Conservation (phyloP, 148 eudicot species). For the Chenopodium formosanum region DNA sequence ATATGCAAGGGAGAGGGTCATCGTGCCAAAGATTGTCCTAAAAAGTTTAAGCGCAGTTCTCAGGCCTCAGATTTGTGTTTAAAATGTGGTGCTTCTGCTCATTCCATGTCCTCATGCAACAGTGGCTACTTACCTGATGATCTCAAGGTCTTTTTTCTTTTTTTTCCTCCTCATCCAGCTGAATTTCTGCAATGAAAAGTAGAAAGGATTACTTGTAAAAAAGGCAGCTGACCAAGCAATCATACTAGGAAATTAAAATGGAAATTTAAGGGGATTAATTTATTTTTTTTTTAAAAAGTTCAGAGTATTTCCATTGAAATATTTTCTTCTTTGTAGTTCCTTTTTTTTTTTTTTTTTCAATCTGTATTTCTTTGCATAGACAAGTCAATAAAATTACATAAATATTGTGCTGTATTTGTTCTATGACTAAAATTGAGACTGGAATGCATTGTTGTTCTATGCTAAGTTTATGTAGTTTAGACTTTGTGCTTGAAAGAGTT, state of each 20-base stretch:
- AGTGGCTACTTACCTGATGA: constrained; percentile 66
- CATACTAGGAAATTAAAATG: background rate
- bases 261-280: background rate
- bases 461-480: background rate
- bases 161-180: background rate
- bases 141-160: constrained; percentile 54
- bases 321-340: too few species aligned
- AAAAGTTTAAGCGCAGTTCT: constrained; percentile 45
- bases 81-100: constrained; percentile 85
- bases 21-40: constrained; percentile 92
- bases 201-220: background rate
- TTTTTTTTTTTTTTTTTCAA: background rate
- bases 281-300: background rate
- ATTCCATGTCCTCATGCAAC: constrained; percentile 70
- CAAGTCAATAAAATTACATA: background rate
- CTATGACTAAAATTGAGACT: background rate
- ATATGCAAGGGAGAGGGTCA: constrained; percentile 88
- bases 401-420: background rate
- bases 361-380: background rate
- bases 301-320: too few species aligned
- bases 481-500: background rate
- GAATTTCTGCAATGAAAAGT: background rate
- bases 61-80: constrained; percentile 56
- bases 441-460: background rate
- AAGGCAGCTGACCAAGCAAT: background rate